Conservation (phyloP, 2,329 filamentous ascomycete species). For the Pyrenophora seminiperda region DNA sequence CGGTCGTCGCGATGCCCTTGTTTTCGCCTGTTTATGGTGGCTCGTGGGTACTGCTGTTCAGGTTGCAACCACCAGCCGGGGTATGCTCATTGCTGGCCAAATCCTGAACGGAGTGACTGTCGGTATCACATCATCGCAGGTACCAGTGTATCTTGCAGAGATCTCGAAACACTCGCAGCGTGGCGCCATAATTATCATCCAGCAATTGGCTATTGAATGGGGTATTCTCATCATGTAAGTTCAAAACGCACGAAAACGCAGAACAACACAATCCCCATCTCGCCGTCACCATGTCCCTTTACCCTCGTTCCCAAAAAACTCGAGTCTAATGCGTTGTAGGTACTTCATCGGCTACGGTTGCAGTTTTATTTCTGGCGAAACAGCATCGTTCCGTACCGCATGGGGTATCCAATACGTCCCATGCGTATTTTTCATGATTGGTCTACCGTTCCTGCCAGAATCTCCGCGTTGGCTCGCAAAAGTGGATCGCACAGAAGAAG, state of each 20-base stretch:
- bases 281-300: no score
- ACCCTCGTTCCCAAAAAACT: no score
- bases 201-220: constrained; percentile 77
- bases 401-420: constrained; percentile 49
- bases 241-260: neutral
- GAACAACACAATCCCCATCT: neutral
- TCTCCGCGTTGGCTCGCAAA: constrained; percentile 54
- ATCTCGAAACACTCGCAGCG: constrained; percentile 64
- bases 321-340: constrained; percentile 36
- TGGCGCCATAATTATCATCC: constrained; percentile 70
- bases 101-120: constrained; percentile 74
- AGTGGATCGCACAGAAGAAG: constrained; percentile 54
- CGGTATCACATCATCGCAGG: constrained; percentile 73
- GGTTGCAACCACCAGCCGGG: constrained; percentile 66
- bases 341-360: constrained; percentile 45
- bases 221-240: constrained; percentile 51
- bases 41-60: constrained; percentile 66
- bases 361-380: constrained; percentile 38
- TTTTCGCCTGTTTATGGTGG: constrained; percentile 60
- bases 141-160: constrained; percentile 71
- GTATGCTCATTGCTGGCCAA: constrained; percentile 74
- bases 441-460: constrained; percentile 57
- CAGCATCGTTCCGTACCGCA: constrained; percentile 41
- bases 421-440: constrained; percentile 50
- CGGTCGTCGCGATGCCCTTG: constrained; percentile 60